A percentile compares a stretch with the other conserved stretches of the same genome.
Conservation (phyloP, 495 filamentous ascomycete genomes). For the Clohesyomyces aquaticus region DNA sequence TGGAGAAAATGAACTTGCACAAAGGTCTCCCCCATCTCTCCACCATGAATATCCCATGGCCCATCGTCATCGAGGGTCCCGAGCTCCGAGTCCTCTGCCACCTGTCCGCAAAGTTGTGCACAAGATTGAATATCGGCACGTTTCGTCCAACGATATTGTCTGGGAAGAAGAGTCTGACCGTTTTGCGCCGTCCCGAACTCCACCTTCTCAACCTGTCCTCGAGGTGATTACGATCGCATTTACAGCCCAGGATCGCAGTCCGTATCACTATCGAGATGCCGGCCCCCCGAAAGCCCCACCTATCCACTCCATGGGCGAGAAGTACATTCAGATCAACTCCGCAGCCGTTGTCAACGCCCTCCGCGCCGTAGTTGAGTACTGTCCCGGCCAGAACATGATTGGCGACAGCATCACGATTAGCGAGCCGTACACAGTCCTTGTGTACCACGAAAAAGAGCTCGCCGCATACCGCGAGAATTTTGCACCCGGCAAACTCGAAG, state of each 20-base stretch:
- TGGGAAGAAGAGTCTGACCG: constrained; percentile 31
- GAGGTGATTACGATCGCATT: constrained; percentile 30
- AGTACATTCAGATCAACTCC: constrained; percentile 35
- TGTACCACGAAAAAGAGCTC: constrained; percentile 39
- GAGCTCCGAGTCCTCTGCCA: constrained; percentile 10
- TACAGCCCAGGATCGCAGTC: constrained; percentile 23
- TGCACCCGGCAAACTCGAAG: constrained; percentile 5
- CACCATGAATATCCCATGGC: not conserved
- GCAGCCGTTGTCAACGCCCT: constrained; percentile 36
- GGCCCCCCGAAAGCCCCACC: constrained; percentile 24
- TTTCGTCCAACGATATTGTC: constrained; percentile 27
- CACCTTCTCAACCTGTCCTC: constrained; percentile 30
- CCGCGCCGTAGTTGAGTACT: constrained; percentile 35
- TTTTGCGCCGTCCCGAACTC: constrained; percentile 20
- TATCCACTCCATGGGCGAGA: constrained; percentile 36
- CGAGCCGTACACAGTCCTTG: constrained; percentile 35
- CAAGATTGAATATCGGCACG: constrained; percentile 38
- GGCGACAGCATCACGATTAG: constrained; percentile 27
- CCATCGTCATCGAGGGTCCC: not conserved
- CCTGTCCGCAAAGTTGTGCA: constrained; percentile 26
- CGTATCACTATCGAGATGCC: constrained; percentile 21
- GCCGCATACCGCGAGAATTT: constrained; percentile 34
- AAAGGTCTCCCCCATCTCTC: too few relatives aligned
- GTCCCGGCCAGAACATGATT: constrained; percentile 31
- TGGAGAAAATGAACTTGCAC: not conserved